phyloP scores from a whole-genome alignment of 495 filamentous ascomycete species.

The Neurospora sp. region DNA sequence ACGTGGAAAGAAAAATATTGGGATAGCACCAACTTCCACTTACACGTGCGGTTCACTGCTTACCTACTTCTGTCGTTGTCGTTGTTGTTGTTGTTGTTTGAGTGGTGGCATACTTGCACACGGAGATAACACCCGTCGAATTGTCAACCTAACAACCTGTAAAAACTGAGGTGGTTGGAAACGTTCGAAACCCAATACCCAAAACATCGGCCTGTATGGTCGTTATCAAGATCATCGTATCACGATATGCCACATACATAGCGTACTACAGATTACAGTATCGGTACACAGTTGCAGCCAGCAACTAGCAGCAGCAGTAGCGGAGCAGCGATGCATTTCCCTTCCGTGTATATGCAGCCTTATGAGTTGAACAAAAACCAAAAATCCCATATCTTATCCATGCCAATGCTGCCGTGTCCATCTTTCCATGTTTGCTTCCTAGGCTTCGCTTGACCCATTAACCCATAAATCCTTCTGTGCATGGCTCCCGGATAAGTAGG shows the following conservation, averaged over 20 bases:
- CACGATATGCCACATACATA: background rate
- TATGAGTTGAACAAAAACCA: background rate
- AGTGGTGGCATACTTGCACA: background rate
- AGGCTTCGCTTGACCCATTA: background rate
- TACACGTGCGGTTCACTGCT: background rate
- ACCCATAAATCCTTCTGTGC: background rate
- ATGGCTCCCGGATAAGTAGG: background rate
- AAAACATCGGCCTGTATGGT: background rate
- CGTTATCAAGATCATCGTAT: background rate
- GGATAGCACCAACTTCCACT: background rate
- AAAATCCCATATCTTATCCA: background rate
- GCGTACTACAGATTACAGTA: background rate
- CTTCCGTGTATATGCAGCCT: background rate
- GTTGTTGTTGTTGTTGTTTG: background rate
- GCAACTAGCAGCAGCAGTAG: background rate
- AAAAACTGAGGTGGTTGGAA: background rate
- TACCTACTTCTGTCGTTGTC: background rate
- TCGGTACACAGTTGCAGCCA: background rate
- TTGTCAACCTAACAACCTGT: background rate
- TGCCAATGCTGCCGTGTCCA: background rate
- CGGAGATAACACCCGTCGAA: background rate
- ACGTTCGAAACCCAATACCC: background rate
- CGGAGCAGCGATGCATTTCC: background rate
- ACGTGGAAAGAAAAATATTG: background rate
- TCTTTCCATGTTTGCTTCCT: background rate